These are phyloP conservation scores for Stygiomarasmius scandens DNA, from an alignment of 1,284 basidiomycete species.

Conservation along the genomic window DNA sequence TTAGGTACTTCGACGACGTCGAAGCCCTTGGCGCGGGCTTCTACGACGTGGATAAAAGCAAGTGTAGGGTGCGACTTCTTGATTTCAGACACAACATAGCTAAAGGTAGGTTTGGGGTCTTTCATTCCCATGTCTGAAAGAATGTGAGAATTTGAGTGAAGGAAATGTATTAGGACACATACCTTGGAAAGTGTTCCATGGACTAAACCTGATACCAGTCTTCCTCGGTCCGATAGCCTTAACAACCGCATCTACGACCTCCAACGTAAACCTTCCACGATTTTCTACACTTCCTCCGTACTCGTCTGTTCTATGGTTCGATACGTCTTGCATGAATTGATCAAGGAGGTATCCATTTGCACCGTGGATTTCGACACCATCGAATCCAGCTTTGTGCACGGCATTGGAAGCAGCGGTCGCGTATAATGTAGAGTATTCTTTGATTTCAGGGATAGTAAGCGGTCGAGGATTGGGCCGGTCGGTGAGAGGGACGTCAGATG, in stretches of 20 bases:
- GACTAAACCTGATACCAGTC: constrained; percentile 44
- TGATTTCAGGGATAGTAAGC: constrained; percentile 41
- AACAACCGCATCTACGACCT: constrained; percentile 38
- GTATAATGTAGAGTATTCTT: constrained; percentile 42
- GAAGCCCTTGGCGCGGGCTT: constrained; percentile 29
- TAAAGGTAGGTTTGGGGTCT: constrained; percentile 40
- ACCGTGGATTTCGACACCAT: constrained; percentile 43
- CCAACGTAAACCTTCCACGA: constrained; percentile 46
- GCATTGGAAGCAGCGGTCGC: constrained; percentile 44
- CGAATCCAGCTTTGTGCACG: constrained; percentile 19
- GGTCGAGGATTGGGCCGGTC: constrained; percentile 30
- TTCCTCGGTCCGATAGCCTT: constrained; percentile 33
- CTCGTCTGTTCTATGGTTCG: constrained; percentile 54
- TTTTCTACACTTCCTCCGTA: constrained; percentile 56
- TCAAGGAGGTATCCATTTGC: constrained; percentile 45
- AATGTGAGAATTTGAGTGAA: no score
- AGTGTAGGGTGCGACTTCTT: constrained; percentile 37
- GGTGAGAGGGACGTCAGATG: neutral
- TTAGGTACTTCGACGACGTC: neutral
- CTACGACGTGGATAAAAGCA: constrained; percentile 52
- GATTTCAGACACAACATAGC: constrained; percentile 29
- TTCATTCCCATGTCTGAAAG: constrained; percentile 38
- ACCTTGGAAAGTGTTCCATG: constrained; percentile 42
- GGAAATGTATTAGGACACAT: no score
- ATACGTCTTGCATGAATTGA: constrained; percentile 43